Evolutionary conservation across 2,329 filamentous ascomycete genomes (phyloP).

Genomic region (Exophiala lecanii-corni): DNA sequence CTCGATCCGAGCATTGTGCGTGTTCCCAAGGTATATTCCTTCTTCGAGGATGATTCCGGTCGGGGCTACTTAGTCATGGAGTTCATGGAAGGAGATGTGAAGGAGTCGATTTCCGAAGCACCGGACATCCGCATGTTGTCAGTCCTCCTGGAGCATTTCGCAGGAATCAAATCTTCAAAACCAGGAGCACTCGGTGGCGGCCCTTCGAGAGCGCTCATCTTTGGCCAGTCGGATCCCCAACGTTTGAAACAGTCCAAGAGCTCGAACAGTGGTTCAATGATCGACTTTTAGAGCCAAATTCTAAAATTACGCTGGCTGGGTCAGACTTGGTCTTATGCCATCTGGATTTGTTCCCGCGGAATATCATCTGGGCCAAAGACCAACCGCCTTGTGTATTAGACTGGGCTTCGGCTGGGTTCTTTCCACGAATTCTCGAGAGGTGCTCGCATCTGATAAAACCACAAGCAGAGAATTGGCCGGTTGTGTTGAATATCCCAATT

Average conservation of each 20-base stretch:
- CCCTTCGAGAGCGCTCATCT: conserved; percentile 4
- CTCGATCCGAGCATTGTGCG: conserved; percentile 1
- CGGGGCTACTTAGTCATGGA: conserved; percentile 1
- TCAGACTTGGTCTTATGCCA: conserved; percentile 7
- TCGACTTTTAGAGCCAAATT: conserved; percentile 1
- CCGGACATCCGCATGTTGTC: too few species aligned
- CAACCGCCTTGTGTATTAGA: conserved; percentile 26
- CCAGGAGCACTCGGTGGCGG: too few species aligned
- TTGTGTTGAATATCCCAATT: too few species aligned
- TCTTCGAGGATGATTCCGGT: background rate
- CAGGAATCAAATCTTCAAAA: background rate
- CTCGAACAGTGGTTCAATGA: conserved; percentile 6
- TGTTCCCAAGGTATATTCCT: background rate
- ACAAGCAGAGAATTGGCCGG: too few species aligned
- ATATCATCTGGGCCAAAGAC: conserved; percentile 25
- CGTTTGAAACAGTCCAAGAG: conserved; percentile 5
- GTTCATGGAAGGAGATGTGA: conserved; percentile 1
- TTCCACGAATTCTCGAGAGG: too few species aligned
- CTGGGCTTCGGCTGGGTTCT: conserved; percentile 27
- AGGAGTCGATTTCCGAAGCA: too few species aligned
- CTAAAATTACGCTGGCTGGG: background rate
- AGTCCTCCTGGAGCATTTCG: conserved; percentile 1
- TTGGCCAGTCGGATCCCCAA: conserved; percentile 1
- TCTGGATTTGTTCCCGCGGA: conserved; percentile 15
- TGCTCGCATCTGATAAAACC: too few species aligned